phyloP scores from a whole-genome alignment of 495 filamentous ascomycete genomes.

The Tuber aestivum region DNA sequence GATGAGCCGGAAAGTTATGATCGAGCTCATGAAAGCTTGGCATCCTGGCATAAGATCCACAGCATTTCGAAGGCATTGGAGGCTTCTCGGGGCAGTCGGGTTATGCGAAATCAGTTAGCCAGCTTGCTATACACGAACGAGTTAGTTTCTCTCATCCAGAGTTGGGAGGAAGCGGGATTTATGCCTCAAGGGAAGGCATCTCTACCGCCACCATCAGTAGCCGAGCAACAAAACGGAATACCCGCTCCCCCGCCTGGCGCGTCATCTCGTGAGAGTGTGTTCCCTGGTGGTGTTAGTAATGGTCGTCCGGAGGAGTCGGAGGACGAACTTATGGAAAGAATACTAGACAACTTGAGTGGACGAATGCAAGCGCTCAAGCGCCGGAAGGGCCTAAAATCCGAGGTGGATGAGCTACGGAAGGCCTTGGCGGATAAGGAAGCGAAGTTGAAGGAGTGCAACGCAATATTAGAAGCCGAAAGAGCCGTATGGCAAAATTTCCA shows the following conservation, averaged over 20 bases:
- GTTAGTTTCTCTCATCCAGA: background rate
- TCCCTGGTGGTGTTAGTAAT: constrained; percentile 4
- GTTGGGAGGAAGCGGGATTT: background rate
- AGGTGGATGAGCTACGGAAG: constrained; percentile 29
- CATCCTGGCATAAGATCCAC: background rate
- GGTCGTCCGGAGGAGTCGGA: constrained; percentile 16
- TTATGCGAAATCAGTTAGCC: background rate
- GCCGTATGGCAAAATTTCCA: constrained; percentile 22
- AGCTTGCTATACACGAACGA: constrained; percentile 2
- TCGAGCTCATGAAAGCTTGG: background rate
- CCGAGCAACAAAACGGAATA: background rate
- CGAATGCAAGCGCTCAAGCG: constrained; percentile 32
- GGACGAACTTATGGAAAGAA: constrained; percentile 29
- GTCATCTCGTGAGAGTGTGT: background rate
- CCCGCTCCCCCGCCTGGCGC: background rate
- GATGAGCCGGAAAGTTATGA: background rate
- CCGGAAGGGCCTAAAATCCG: constrained; percentile 31
- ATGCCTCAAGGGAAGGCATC: background rate
- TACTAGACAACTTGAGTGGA: constrained; percentile 28
- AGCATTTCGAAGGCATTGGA: constrained; percentile 1
- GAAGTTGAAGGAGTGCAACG: constrained; percentile 33
- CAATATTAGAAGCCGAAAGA: constrained; percentile 30
- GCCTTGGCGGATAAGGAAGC: constrained; percentile 30
- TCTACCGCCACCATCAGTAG: background rate
- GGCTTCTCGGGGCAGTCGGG: background rate